Evolutionary conservation across 2,329 filamentous ascomycete species (phyloP).

Genomic region (Nemania diffusa): DNA sequence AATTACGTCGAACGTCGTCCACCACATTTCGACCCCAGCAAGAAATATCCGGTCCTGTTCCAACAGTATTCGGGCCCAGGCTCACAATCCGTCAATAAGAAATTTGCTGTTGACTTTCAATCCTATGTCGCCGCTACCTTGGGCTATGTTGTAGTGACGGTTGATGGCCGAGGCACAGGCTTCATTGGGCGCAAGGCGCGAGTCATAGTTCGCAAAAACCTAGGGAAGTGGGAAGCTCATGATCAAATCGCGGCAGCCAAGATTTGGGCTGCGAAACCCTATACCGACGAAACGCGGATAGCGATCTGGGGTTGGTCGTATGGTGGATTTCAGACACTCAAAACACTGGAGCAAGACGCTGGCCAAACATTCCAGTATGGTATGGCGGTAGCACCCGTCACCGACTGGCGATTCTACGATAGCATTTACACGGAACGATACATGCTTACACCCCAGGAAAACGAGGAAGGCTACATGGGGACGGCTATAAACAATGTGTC

Average conservation of each 20-base stretch:
- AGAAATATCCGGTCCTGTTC: conserved; percentile 94
- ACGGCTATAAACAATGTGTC: conserved; percentile 79
- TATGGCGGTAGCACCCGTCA: conserved; percentile 98
- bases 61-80: conserved; percentile 93
- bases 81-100: conserved; percentile 87
- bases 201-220: conserved; percentile 81
- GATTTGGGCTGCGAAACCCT: conserved; percentile 81
- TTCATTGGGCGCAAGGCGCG: conserved; percentile 87
- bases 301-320: conserved; percentile 99
- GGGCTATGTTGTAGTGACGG: conserved; percentile 93
- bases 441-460: conserved; percentile 93
- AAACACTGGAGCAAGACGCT: conserved; percentile 90
- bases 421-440: conserved; percentile 95
- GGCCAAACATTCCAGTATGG: conserved; percentile 94
- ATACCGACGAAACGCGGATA: conserved; percentile 83
- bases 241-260: conserved; percentile 94
- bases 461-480: conserved; percentile 78
- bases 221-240: conserved; percentile 84
- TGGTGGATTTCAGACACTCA: conserved; percentile 93
- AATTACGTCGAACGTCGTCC: conserved; percentile 86
- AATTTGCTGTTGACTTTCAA: conserved; percentile 88
- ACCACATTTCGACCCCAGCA: conserved; percentile 84
- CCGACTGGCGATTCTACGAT: conserved; percentile 96
- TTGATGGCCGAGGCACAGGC: conserved; percentile 93
- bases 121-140: conserved; percentile 85